These are phyloP conservation scores for Plasmopara halstedii DNA, from an alignment of 352 stramenopile species.

Conservation along the genomic window DNA sequence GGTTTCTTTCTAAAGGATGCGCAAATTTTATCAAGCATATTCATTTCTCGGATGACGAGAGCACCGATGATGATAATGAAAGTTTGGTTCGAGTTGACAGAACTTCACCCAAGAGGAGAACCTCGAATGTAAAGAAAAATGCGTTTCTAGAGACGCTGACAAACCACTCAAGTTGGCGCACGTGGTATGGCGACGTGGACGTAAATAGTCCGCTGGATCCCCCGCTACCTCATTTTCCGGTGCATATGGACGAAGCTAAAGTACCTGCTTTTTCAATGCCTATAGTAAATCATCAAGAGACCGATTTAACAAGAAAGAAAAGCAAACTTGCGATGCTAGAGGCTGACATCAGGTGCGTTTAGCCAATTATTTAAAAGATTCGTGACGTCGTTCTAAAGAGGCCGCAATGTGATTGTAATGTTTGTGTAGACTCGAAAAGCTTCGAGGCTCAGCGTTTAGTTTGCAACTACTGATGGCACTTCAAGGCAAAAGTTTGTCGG, in stretches of 20 bases:
- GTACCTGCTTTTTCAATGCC: slow-evolving; percentile 6
- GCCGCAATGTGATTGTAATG: background rate
- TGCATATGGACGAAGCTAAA: slow-evolving; percentile 15
- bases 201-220: slow-evolving; percentile 41
- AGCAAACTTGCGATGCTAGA: slow-evolving; percentile 29
- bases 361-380: background rate
- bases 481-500: slow-evolving; percentile 47
- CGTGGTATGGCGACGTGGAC: slow-evolving; percentile 49
- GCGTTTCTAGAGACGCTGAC: slow-evolving; percentile 43
- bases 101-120: slow-evolving; percentile 11
- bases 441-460: slow-evolving; percentile 34
- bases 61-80: slow-evolving; percentile 4
- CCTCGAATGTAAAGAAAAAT: slow-evolving; percentile 19
- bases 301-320: slow-evolving; percentile 3
- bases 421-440: slow-evolving; percentile 32
- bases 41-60: slow-evolving; percentile 24
- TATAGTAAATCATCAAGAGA: background rate
- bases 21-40: slow-evolving; percentile 58
- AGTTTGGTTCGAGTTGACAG: slow-evolving; percentile 2
- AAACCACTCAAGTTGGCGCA: slow-evolving; percentile 39
- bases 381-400: background rate
- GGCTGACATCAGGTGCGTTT: slow-evolving; percentile 37
- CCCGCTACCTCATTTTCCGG: slow-evolving; percentile 27
- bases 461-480: slow-evolving; percentile 49
- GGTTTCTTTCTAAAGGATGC: slow-evolving; percentile 54